Conservation (phyloP, 306 rosid species). For the Datisca glomerata region DNA sequence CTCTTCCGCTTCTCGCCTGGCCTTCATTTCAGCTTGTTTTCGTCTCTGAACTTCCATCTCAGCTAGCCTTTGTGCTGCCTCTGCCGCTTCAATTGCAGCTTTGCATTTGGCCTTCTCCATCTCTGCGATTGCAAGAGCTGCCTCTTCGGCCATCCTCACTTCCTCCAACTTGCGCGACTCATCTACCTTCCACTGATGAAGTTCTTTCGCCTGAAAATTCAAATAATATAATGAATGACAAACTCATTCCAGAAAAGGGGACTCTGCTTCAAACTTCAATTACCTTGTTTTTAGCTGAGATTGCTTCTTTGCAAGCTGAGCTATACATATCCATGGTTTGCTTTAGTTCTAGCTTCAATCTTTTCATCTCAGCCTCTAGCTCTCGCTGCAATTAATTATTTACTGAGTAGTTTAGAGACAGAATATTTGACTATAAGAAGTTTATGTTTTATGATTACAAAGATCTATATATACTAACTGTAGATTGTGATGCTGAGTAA, state of each 20-base stretch:
- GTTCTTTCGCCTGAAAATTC: conserved; percentile 71
- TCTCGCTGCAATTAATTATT: conserved; percentile 40
- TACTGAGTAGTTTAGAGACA: conserved; percentile 8
- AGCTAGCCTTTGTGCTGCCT: conserved; percentile 64
- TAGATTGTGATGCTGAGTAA: conserved; percentile 17
- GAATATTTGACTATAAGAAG: no score
- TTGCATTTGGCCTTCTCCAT: conserved; percentile 76
- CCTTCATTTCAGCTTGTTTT: conserved; percentile 61
- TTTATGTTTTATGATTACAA: not conserved
- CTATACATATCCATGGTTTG: conserved; percentile 97
- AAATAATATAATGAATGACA: no score
- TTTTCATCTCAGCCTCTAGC: conserved; percentile 74
- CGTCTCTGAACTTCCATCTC: conserved; percentile 71
- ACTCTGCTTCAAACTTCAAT: not conserved
- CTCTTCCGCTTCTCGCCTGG: conserved; percentile 60
- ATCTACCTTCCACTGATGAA: conserved; percentile 65
- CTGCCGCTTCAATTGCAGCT: conserved; percentile 80
- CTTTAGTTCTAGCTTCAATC: conserved; percentile 78
- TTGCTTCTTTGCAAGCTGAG: conserved; percentile 97
- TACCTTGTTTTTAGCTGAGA: conserved; percentile 87
- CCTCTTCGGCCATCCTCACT: conserved; percentile 63
- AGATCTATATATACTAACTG: conserved; percentile 35
- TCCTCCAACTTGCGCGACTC: conserved; percentile 52
- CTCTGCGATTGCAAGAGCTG: conserved; percentile 79
- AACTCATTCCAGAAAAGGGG: not conserved